Percentiles rank a stretch among this genome's conserved stretches.
These are phyloP conservation scores for Oligophagozyma castellii DNA, from an alignment of 1,139 yeast genomes.

Conservation along the genomic window DNA sequence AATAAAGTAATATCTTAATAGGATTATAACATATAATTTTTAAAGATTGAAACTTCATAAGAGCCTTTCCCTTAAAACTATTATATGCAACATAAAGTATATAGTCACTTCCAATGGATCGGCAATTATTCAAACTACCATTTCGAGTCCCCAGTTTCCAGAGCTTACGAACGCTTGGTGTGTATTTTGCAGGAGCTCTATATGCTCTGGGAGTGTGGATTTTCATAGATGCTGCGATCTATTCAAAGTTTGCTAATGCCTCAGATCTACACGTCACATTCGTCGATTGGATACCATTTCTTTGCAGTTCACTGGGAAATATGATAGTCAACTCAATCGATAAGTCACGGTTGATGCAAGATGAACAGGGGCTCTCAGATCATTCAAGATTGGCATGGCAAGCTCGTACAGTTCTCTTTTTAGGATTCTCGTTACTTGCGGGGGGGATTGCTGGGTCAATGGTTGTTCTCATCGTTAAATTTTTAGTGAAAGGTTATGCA, in stretches of 20 bases:
- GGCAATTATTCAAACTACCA: conserved; percentile 38
- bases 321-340: conserved; percentile 84
- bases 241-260: conserved; percentile 73
- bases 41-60: no score
- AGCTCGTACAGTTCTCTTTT: conserved; percentile 75
- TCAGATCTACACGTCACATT: conserved; percentile 78
- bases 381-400: conserved; percentile 68
- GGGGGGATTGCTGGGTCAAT: conserved; percentile 92
- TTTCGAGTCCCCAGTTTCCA: conserved; percentile 55
- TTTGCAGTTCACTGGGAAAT: conserved; percentile 85
- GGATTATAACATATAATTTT: no score
- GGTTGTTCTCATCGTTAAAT: conserved; percentile 75
- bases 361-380: conserved; percentile 31
- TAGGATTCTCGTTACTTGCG: conserved; percentile 85
- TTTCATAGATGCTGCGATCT: conserved; percentile 78
- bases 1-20: no score
- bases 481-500: conserved; percentile 58
- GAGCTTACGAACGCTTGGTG: conserved; percentile 60
- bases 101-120: no score
- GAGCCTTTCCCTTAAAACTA: no score
- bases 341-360: conserved; percentile 57
- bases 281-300: conserved; percentile 89
- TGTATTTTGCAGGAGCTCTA: conserved; percentile 20
- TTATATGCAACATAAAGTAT: no score
- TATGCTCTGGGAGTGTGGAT: conserved; percentile 87